A percentile compares a stretch with the other conserved stretches of the same genome.
These are phyloP conservation scores for Globisporangium cederbergense DNA, from an alignment of 352 stramenopile species.

Conservation along the genomic window DNA sequence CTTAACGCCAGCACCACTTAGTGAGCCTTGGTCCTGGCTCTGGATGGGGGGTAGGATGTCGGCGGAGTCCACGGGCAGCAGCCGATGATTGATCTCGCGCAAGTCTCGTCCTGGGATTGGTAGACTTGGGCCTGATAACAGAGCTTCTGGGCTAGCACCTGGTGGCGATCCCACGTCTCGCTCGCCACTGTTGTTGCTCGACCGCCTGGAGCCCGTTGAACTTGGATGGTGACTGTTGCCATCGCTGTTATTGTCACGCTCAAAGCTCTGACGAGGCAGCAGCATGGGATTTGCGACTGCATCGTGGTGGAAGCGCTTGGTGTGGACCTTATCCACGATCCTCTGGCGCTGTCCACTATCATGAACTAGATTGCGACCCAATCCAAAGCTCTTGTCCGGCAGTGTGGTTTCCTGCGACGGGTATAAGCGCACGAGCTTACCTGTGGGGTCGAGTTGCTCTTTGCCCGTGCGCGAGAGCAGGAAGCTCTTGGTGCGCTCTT, in stretches of 20 bases:
- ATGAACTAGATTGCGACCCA: conserved; percentile 51
- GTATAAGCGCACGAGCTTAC: conserved; percentile 58
- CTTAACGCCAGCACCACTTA: background rate
- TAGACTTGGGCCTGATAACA: conserved; percentile 14
- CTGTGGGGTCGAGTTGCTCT: conserved; percentile 58
- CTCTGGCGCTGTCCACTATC: conserved; percentile 29
- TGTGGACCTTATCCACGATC: conserved; percentile 45
- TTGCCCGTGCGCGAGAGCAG: conserved; percentile 50
- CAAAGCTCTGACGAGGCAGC: conserved; percentile 16
- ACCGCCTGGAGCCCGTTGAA: background rate
- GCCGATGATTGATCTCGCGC: conserved; percentile 29
- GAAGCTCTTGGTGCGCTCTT: conserved; percentile 54
- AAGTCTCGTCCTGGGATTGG: conserved; percentile 28
- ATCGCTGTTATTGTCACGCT: conserved; percentile 4
- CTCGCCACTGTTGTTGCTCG: conserved; percentile 17
- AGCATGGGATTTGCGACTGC: conserved; percentile 23
- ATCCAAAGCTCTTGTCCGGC: conserved; percentile 66
- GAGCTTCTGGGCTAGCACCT: background rate
- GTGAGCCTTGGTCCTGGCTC: background rate
- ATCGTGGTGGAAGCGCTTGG: conserved; percentile 33
- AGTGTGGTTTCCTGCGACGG: conserved; percentile 73
- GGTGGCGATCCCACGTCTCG: background rate
- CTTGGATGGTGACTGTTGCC: conserved; percentile 5
- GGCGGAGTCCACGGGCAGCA: conserved; percentile 9
- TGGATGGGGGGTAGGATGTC: conserved; percentile 9